Percentiles rank a stretch among this genome's conserved stretches.
phyloP scores from a whole-genome alignment of 2,329 filamentous ascomycete species.

The Chaetomiaceae sp. region DNA sequence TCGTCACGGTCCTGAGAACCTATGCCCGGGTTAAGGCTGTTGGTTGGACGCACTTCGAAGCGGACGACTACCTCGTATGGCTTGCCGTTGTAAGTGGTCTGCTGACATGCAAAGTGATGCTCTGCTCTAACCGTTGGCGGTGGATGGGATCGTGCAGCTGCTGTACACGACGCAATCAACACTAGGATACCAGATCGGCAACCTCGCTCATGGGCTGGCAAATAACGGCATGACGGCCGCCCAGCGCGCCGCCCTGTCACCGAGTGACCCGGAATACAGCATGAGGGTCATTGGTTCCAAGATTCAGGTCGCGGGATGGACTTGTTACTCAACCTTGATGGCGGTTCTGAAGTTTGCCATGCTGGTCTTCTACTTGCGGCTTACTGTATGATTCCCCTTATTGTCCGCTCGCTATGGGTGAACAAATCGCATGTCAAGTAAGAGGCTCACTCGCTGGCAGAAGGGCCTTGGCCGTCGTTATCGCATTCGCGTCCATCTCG shows the following conservation, averaged over 20 bases:
- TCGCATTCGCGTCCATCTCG: constrained; percentile 42
- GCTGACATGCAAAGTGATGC: constrained; percentile 2
- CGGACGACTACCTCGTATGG: constrained; percentile 36
- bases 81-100: constrained; percentile 34
- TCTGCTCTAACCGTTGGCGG: not conserved
- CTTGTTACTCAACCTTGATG: constrained; percentile 47
- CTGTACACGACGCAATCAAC: constrained; percentile 48
- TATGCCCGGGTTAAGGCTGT: constrained; percentile 34
- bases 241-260: constrained; percentile 40
- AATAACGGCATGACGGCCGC: constrained; percentile 53
- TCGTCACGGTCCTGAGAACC: constrained; percentile 35
- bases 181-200: constrained; percentile 46
- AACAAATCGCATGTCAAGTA: no score
- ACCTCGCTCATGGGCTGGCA: constrained; percentile 45
- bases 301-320: constrained; percentile 51
- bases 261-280: constrained; percentile 41
- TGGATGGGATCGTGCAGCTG: constrained; percentile 34
- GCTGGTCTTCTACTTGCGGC: constrained; percentile 49
- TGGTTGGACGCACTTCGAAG: constrained; percentile 31
- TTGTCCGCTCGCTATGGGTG: constrained; percentile 1
- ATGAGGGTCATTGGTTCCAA: constrained; percentile 46
- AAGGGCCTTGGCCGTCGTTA: constrained; percentile 36
- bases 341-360: constrained; percentile 52
- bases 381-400: constrained; percentile 34
- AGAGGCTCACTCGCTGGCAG: constrained; percentile 27